These are phyloP conservation scores for Exophiala spinifera DNA, from an alignment of 2,329 filamentous ascomycete species.

Conservation along the genomic window DNA sequence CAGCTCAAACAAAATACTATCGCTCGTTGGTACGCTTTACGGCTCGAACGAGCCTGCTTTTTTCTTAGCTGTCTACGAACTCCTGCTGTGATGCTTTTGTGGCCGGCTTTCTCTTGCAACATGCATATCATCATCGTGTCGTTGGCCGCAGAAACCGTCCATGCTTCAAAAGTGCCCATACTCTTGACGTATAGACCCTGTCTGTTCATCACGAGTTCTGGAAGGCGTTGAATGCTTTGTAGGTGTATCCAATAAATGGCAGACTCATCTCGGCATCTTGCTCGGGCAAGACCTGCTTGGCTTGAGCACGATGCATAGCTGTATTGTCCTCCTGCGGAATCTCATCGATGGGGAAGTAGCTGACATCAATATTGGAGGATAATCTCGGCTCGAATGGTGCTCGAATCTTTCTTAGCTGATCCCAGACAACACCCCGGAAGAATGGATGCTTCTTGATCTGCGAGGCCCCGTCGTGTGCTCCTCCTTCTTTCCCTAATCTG, in stretches of 20 bases:
- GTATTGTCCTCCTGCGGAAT: constrained; percentile 96
- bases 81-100: constrained; percentile 2
- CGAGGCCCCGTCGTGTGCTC: constrained; percentile 66
- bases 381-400: constrained; percentile 95
- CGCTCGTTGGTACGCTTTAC: background rate
- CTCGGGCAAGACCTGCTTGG: constrained; percentile 67
- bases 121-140: constrained; percentile 9
- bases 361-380: constrained; percentile 89
- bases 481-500: constrained; percentile 70
- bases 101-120: constrained; percentile 7
- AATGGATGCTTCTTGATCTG: constrained; percentile 94
- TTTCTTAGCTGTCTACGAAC: background rate
- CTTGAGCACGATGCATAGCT: constrained; percentile 79
- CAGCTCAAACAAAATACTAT: background rate
- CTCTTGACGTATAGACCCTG: background rate
- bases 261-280: constrained; percentile 92
- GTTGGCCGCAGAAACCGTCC: constrained; percentile 7
- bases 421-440: constrained; percentile 96
- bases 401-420: constrained; percentile 84
- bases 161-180: background rate
- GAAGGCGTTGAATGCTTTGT: constrained; percentile 87
- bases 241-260: constrained; percentile 94
- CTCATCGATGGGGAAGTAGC: constrained; percentile 98
- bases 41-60: background rate
- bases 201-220: constrained; percentile 32